Percentiles rank a stretch among this genome's conserved stretches.
phyloP scores from a whole-genome alignment of 2,329 filamentous ascomycete genomes.

The Lasiodiplodia sp. region DNA sequence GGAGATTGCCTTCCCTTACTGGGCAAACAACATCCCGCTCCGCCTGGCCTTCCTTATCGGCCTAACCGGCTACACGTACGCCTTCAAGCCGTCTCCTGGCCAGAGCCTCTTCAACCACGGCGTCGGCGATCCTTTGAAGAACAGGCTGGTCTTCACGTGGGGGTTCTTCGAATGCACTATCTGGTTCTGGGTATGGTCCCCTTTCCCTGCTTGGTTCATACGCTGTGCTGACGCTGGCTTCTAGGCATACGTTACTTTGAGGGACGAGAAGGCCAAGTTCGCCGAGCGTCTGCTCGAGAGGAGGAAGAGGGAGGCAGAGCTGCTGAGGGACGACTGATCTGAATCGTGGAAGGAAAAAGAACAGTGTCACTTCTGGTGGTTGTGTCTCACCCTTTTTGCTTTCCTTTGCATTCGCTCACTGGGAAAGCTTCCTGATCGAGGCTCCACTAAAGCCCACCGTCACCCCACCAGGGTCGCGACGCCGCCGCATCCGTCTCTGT shows the following conservation, averaged over 20 bases:
- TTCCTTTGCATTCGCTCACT: background rate
- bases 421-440: background rate
- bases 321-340: slow-evolving; percentile 15
- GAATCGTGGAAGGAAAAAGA: background rate
- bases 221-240: slow-evolving; percentile 20
- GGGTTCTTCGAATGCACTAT: slow-evolving; percentile 81
- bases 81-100: slow-evolving; percentile 62
- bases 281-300: slow-evolving; percentile 41
- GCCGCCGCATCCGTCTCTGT: background rate
- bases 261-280: slow-evolving; percentile 46
- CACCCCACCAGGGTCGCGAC: background rate
- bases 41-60: slow-evolving; percentile 69
- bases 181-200: slow-evolving; percentile 79
- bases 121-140: slow-evolving; percentile 64
- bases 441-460: too few relatives aligned
- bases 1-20: slow-evolving; percentile 53
- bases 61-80: slow-evolving; percentile 70
- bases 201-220: background rate
- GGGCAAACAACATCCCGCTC: slow-evolving; percentile 64
- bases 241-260: slow-evolving; percentile 45
- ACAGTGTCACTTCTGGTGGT: background rate
- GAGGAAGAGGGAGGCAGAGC: slow-evolving; percentile 40
- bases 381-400: background rate
- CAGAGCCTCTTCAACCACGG: slow-evolving; percentile 35
- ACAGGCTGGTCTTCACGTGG: slow-evolving; percentile 84